Conservation (phyloP, 1,139 yeast genomes). For the Pichia terricola region DNA sequence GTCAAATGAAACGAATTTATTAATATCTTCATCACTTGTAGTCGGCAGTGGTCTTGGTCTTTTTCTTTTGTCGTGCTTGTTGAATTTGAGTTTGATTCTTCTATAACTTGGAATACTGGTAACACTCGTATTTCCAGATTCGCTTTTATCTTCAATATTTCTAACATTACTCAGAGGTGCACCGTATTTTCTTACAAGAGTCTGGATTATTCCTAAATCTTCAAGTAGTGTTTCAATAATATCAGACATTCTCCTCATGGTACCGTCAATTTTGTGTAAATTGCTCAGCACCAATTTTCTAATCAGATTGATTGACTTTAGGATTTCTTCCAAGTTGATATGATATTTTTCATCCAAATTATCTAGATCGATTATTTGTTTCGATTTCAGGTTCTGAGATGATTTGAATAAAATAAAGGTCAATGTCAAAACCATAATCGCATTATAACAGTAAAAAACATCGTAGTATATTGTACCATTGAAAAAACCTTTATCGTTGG, state of each 20-base stretch:
- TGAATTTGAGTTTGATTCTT: conserved; percentile 14
- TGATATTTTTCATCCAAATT: conserved; percentile 20
- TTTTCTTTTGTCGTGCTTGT: conserved; percentile 4
- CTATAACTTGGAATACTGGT: conserved; percentile 21
- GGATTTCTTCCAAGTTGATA: conserved; percentile 24
- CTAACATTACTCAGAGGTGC: conserved; percentile 22
- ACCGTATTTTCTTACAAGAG: conserved; percentile 25
- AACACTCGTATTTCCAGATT: conserved; percentile 24
- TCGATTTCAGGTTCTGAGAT: conserved; percentile 13
- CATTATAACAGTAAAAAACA: conserved; percentile 32
- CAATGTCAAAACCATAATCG: conserved; percentile 30
- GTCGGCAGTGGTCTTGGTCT: background rate
- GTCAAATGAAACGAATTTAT: background rate
- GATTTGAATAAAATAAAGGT: conserved; percentile 29
- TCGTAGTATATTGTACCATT: conserved; percentile 33
- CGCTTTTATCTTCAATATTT: conserved; percentile 20
- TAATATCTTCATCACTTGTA: background rate
- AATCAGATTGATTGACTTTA: conserved; percentile 28
- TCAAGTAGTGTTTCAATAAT: conserved; percentile 30
- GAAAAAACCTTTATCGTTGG: conserved; percentile 26
- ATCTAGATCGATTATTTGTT: conserved; percentile 22
- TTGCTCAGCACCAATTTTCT: conserved; percentile 27
- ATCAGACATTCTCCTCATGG: conserved; percentile 31
- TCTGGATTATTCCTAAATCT: conserved; percentile 29
- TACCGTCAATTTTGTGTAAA: conserved; percentile 27